These are phyloP conservation scores for Botryosphaeria dothidea DNA, from an alignment of 2,329 filamentous ascomycete genomes.

Conservation along the genomic window DNA sequence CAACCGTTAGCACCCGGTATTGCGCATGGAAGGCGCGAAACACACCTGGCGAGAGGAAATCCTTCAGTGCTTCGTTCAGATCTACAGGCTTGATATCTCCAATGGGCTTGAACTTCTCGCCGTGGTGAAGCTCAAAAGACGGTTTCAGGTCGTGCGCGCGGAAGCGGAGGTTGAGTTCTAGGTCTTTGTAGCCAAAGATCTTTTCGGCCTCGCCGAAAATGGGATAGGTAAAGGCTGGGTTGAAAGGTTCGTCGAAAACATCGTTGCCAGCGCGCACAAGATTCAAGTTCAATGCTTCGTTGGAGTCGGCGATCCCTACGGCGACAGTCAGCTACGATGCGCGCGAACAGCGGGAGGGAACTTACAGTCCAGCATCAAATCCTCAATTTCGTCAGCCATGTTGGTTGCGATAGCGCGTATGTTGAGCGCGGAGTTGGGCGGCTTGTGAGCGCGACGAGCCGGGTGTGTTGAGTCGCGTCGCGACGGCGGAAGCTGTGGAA, in stretches of 20 bases:
- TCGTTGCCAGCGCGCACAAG: constrained; percentile 32
- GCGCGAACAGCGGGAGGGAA: background rate
- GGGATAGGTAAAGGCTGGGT: constrained; percentile 84
- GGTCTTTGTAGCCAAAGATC: constrained; percentile 85
- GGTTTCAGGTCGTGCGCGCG: constrained; percentile 76
- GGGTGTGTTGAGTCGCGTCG: background rate
- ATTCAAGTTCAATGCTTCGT: constrained; percentile 40
- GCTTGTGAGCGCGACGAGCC: background rate
- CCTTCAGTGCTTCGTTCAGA: constrained; percentile 60
- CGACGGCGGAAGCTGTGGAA: constrained; percentile 11
- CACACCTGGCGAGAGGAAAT: constrained; percentile 68
- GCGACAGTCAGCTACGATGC: constrained; percentile 8
- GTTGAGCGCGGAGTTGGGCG: background rate
- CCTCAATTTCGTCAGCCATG: background rate
- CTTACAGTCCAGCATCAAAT: constrained; percentile 37
- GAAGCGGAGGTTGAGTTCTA: constrained; percentile 73
- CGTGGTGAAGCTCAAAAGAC: constrained; percentile 69
- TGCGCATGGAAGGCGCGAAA: constrained; percentile 21
- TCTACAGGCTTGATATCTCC: constrained; percentile 71
- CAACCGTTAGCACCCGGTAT: constrained; percentile 13
- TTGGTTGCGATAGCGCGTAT: background rate
- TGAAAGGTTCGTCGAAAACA: constrained; percentile 66
- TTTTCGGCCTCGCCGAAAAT: constrained; percentile 92
- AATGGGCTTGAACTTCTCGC: constrained; percentile 68
- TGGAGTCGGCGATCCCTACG: constrained; percentile 33